Base-by-base conservation (phyloP, 2,329 filamentous ascomycete species). In the Torrubiellomyces zombiae region DNA sequence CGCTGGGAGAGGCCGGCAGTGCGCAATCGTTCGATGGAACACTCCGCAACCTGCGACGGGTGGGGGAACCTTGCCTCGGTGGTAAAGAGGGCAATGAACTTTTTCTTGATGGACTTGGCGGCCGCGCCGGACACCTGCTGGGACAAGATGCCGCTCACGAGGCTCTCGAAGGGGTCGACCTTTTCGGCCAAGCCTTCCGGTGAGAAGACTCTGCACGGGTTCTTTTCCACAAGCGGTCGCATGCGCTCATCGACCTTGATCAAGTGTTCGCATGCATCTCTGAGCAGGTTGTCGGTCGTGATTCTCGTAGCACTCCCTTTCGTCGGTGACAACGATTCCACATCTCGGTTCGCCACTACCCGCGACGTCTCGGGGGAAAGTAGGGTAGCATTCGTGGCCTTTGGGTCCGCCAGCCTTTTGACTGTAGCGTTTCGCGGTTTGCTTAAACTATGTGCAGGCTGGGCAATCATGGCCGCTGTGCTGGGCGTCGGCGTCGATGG, bases 61-160 rank as follows among this genome's bases (percentile, higher is more conserved):
- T 69, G 66, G 0, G 86, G 86, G 42, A 94, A 95, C 18, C 39
- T 40, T 8, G 42, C 40, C 5, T 50, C 39, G 18, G 55, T 46
- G 18, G 47, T 38, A 48, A 93, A 94, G 5, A 94, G 55, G 2
- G 57, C 61, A 12, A 92, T 55, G 46, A 94, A 94, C 35, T 81
- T 86, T 24, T 66, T 67, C 48, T 86, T 85, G 53, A 98, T 95
- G 5, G 79, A 79, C 37, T 70, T 76, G 9, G 89, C 89, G 1
- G 89, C 89, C 5, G 83, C 82, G 11, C 86, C 83, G 1, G 83
- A 93, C 12, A 98, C 86, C 55, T 98, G 89, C 53, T 95, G 89
- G 26, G 81, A 83, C 39, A 95, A 92, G 44, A 98, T 94, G 25
- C 83, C 78, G 48, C 76, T 85, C 19, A 70, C 66, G 17, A 98